Base-by-base conservation (phyloP, 371 early-diverging fungal genomes). In the Saksenaea vasiformis region DNA sequence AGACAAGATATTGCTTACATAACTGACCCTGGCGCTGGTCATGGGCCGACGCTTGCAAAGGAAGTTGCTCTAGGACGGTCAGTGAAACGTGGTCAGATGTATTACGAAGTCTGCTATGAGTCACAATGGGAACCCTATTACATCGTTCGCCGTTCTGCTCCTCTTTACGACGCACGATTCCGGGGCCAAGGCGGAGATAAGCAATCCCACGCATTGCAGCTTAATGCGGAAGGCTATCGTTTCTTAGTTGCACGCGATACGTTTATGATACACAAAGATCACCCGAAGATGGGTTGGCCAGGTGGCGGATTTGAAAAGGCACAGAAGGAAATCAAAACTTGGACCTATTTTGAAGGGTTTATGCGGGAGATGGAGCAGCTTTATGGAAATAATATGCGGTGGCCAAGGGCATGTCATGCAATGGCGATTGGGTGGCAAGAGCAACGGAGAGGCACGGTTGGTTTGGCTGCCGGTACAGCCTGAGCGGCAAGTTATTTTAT, bases 41-140 rank as follows among this genome's bases (percentile, higher is more conserved):
- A 87, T 64, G 87, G 87, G 0, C 87, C 89, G 5, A 88, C 87
- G 0, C 61, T 74, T 22, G 81, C 75, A 0, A 55, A 60, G 5
- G 67, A 78, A 26, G 60, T 82, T 19, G 82, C 69, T 15, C 68
- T 78, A 51, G 74, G 65, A 3, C 70, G 57, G 36, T 69, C 43
- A 17, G 68, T 71, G 24, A 39, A 63, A 28, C 73, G 37, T 26
- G 62, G 58, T 53, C 66, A 36, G 22, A 15, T 26, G 0, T 78
- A 73, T 0, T 87, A 84, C 56, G 86, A 87, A 67, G 86, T 86
- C 8, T 89, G 89, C 56, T 89, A 78, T 67, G 90, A 87, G 61
- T 87, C 87, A 0, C 88, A 87, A 56, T 89, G 90, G 89, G 89
- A 89, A 53, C 90, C 88, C 2, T 87, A 89, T 56, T 89, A 89